Base-by-base conservation (phyloP, 345 rosid genomes). In the Sapria himalayana region DNA sequence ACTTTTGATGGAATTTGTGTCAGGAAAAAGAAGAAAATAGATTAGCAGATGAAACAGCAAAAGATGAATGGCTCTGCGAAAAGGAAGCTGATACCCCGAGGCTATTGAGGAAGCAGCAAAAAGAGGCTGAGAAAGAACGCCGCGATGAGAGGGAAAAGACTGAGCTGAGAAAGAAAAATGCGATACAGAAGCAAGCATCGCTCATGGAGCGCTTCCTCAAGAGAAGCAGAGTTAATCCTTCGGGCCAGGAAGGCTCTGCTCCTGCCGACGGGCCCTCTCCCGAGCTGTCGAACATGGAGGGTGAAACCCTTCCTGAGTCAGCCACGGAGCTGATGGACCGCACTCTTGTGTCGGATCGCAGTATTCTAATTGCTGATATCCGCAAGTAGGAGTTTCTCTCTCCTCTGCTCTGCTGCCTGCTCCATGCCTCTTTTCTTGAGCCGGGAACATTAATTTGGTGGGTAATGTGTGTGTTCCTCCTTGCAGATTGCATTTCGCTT, bases 171-270 rank as follows among this genome's bases (percentile, higher is more conserved):
- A 74, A 51, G 62, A 62, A 63, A 48, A 65, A 45, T 50, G 55
- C 70, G 17, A 42, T 82, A 15, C 63, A 73, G 53, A 89, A 71
- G 71, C 95, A 89, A 53, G 98, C 92, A 45, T 89, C 92, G 22
- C 51, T 82, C 17, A 79, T 89, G 98, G 91, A 89, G 42, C 65
- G 71, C 18, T 82, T 89, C 59, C 79, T 79, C 18, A 82, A 74
- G 50, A 71, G 64, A 48, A 57, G 57, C 43, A 76, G 73, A 67
- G 63, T 50, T 34, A 49, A 8, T 48, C 54, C 71, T 19, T 36
- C 50, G 5, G 13, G 48, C 45, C 62, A 46, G 43, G 38, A 49
- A 37, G 70, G 62, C 15, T 58, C 25, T 51, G 42, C 62, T 47
- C 59, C 63, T 7, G 21, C 38, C 45, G 59, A 49, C 40, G 50